A percentile compares a stretch with the other conserved stretches of the same genome.
These are phyloP conservation scores for Penicillium angulare DNA, from an alignment of 495 filamentous ascomycete species.

Conservation along the genomic window DNA sequence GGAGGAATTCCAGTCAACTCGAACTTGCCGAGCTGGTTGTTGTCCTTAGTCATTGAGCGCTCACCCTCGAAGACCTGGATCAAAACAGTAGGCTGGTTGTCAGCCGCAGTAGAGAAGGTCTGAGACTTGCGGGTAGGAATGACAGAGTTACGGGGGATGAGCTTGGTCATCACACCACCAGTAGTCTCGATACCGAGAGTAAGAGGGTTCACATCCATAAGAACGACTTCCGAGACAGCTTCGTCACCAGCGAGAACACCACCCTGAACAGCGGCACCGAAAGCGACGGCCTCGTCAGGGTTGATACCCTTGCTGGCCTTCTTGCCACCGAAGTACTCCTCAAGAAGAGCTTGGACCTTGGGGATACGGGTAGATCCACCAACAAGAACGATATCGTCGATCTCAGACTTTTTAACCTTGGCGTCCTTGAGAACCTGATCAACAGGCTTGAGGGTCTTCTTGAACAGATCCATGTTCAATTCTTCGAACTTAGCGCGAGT, in stretches of 20 bases:
- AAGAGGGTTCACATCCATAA: conserved; percentile 95
- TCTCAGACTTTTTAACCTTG: conserved; percentile 82
- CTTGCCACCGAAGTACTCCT: conserved; percentile 99
- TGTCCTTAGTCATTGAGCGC: conserved; percentile 98
- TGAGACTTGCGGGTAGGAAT: conserved; percentile 99
- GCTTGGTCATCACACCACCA: conserved; percentile 98
- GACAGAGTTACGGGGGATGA: conserved; percentile 98
- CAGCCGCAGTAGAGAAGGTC: conserved; percentile 98
- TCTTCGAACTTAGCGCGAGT: conserved; percentile 99
- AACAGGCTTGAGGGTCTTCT: conserved; percentile 97
- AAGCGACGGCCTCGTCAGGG: conserved; percentile 98
- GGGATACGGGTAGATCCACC: conserved; percentile 99
- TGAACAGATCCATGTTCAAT: conserved; percentile 97
- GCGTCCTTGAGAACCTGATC: conserved; percentile 95
- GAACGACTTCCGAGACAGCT: conserved; percentile 90
- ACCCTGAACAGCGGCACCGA: conserved; percentile 97
- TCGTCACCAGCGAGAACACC: conserved; percentile 98
- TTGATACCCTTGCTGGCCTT: conserved; percentile 99
- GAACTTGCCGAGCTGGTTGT: conserved; percentile 98
- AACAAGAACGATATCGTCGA: conserved; percentile 87
- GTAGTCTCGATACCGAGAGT: conserved; percentile 98
- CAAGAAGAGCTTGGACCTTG: conserved; percentile 93
- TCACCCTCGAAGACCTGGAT: conserved; percentile 99
- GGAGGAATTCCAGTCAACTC: conserved; percentile 97
- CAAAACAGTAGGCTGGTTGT: conserved; percentile 99